Conservation (phyloP, 805 yeast species). For the Saturnispora dispora region DNA sequence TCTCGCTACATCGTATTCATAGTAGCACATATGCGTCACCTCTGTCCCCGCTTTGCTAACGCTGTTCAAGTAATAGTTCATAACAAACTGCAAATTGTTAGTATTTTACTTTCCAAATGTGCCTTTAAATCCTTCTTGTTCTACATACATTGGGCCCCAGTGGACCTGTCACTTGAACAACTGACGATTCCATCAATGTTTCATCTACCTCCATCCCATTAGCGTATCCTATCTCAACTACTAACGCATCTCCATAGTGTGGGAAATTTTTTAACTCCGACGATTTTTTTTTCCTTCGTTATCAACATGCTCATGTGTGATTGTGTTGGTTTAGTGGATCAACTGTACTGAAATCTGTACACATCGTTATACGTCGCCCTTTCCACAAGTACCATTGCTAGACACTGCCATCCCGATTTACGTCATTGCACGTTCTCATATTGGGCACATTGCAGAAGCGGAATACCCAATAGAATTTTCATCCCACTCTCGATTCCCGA, state of each 20-base stretch:
- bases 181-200: neutral
- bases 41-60: neutral
- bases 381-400: no score
- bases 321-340: no score
- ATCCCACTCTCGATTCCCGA: neutral
- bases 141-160: neutral
- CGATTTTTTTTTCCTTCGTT: neutral
- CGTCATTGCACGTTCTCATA: neutral
- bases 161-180: neutral
- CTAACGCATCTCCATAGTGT: neutral
- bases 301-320: neutral
- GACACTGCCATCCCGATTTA: no score
- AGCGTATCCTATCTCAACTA: neutral
- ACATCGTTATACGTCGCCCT: no score
- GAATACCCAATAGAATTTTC: neutral
- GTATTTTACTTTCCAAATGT: neutral
- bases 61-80: conserved; percentile 14
- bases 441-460: neutral
- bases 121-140: neutral
- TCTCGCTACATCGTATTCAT: neutral
- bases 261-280: neutral
- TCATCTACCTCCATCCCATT: neutral
- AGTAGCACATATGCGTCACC: neutral
- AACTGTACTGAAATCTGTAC: no score
- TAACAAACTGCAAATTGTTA: conserved; percentile 12